Conservation (phyloP, 1,284 basidiomycete species). For the Pascua guehoae region DNA sequence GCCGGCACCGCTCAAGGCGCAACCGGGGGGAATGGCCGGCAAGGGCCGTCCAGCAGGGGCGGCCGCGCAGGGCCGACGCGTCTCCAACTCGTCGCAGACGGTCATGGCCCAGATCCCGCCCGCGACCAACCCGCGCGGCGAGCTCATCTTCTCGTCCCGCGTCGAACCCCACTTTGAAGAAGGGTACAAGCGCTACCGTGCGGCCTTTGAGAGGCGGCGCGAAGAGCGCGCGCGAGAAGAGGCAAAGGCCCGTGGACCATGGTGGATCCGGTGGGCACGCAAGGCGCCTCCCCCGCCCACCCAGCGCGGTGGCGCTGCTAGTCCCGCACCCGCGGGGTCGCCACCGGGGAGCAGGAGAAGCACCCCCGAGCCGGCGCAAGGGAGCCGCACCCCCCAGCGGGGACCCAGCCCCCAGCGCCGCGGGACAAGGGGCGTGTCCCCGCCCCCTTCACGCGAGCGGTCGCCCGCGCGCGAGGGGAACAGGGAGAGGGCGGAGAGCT, state of each 20-base stretch:
- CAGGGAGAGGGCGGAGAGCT: constrained; percentile 15
- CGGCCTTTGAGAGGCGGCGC: constrained; percentile 79
- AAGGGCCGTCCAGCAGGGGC: constrained; percentile 33
- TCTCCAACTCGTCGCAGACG: constrained; percentile 23
- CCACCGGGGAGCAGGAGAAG: neutral
- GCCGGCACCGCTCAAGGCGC: constrained; percentile 41
- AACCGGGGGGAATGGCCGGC: neutral
- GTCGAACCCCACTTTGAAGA: constrained; percentile 81
- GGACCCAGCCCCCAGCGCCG: neutral
- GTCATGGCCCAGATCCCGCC: constrained; percentile 82
- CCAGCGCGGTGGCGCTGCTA: neutral
- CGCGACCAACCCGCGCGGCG: constrained; percentile 82
- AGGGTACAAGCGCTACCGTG: constrained; percentile 86
- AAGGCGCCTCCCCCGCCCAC: neutral
- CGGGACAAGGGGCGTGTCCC: neutral
- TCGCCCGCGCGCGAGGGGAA: neutral
- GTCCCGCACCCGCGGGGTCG: neutral
- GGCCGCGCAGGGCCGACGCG: constrained; percentile 16
- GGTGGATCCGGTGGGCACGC: constrained; percentile 4
- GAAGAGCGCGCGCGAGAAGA: constrained; percentile 57
- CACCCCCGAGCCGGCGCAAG: constrained; percentile 1
- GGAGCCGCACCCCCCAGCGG: neutral
- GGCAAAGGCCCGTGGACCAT: constrained; percentile 17
- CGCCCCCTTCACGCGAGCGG: neutral
- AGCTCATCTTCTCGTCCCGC: constrained; percentile 89